Conservation (phyloP, 2,329 filamentous ascomycete genomes). For the Periconia sp. region DNA sequence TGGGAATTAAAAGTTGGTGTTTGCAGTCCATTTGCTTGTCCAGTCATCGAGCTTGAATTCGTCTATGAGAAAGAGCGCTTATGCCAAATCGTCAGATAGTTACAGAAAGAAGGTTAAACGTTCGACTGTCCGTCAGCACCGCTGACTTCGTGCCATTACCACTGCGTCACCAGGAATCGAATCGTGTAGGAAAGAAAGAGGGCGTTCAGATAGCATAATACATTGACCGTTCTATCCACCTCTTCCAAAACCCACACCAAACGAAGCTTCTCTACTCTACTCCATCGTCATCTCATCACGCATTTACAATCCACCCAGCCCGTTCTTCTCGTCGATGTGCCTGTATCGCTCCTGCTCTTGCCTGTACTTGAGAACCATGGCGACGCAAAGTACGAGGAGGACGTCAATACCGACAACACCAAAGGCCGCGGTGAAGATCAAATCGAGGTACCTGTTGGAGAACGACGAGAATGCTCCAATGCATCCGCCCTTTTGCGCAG, state of each 20-base stretch:
- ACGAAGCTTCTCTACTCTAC: background rate
- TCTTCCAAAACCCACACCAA: slow-evolving; percentile 26
- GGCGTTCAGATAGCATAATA: slow-evolving; percentile 23
- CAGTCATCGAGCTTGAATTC: no score
- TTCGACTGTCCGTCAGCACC: slow-evolving; percentile 20
- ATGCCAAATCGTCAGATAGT: slow-evolving; percentile 19
- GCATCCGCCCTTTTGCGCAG: slow-evolving; percentile 73
- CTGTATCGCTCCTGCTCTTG: slow-evolving; percentile 80
- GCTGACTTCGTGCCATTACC: slow-evolving; percentile 26
- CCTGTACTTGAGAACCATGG: slow-evolving; percentile 79
- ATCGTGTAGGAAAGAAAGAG: slow-evolving; percentile 25
- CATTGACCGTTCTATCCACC: slow-evolving; percentile 16
- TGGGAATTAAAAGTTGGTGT: no score
- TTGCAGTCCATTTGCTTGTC: no score
- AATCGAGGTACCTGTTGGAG: slow-evolving; percentile 73
- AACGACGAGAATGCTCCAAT: slow-evolving; percentile 70
- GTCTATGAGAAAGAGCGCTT: slow-evolving; percentile 26
- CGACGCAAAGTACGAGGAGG: slow-evolving; percentile 71
- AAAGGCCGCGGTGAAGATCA: slow-evolving; percentile 80
- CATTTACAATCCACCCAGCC: slow-evolving; percentile 32
- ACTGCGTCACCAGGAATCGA: slow-evolving; percentile 15
- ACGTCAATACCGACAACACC: slow-evolving; percentile 76
- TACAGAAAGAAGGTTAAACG: slow-evolving; percentile 18
- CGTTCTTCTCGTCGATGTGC: slow-evolving; percentile 79
- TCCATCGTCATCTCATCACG: background rate